These are phyloP conservation scores for Xylaria digitata DNA, from an alignment of 2,329 filamentous ascomycete genomes.

Conservation along the genomic window DNA sequence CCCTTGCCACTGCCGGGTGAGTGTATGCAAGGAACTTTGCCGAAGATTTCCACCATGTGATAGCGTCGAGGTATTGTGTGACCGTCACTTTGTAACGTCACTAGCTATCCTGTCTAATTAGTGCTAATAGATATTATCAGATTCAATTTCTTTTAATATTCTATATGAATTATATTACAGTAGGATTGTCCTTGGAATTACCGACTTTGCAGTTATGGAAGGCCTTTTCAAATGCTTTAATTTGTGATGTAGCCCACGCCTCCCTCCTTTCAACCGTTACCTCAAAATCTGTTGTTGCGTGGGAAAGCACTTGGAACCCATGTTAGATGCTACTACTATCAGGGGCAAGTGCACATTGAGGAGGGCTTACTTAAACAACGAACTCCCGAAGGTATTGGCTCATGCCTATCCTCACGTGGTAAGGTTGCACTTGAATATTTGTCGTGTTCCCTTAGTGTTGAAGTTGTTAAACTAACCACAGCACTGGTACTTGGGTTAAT, in stretches of 20 bases:
- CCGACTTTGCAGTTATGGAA: slow-evolving; percentile 4
- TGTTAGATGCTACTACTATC: background rate
- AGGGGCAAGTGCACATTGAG: background rate
- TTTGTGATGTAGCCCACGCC: slow-evolving; percentile 20
- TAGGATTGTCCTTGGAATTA: background rate
- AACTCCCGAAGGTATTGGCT: slow-evolving; percentile 17
- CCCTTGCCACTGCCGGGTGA: background rate
- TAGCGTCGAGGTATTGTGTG: background rate
- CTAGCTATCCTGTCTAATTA: no score
- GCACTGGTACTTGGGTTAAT: background rate
- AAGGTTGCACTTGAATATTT: background rate
- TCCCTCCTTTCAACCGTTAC: background rate
- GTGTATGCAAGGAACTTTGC: background rate
- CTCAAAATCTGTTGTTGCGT: background rate
- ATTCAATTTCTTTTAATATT: background rate
- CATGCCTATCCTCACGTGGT: background rate
- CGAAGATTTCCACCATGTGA: slow-evolving; percentile 3
- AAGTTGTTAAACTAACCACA: slow-evolving; percentile 1
- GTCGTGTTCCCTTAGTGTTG: slow-evolving; percentile 18
- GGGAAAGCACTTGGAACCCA: slow-evolving; percentile 5
- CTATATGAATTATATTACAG: background rate
- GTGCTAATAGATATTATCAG: no score
- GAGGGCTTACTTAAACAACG: slow-evolving; percentile 18
- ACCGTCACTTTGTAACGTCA: background rate
- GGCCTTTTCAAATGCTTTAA: slow-evolving; percentile 19